Evolutionary conservation across 1,284 basidiomycete genomes (phyloP), one percentile per base, ranked within the genome.

Genomic region (Schizophyllum commune): DNA sequence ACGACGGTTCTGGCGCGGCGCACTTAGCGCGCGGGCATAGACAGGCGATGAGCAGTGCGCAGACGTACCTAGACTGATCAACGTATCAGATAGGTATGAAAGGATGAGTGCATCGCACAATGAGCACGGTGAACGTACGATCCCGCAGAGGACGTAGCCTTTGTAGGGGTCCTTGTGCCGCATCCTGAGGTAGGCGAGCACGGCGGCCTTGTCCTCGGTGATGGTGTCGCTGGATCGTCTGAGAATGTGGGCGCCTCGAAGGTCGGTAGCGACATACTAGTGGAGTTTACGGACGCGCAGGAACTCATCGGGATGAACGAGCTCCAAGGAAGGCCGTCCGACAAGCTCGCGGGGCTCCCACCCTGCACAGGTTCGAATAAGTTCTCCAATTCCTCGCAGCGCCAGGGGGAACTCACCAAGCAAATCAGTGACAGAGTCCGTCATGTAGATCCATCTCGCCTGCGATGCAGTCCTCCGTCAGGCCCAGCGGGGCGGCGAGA

Each of bases 261-360:
- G 39, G 8, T 59, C 32, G 58, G 52, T n/a, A 39, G 19, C 60
- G 62, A 70, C 79, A 34, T 66, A 88, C 86, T 86, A 87, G 69
- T 91, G 88, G 47, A 90, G 74, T 63, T 79, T 76, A 66, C 81
- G 81, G 20, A 87, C 81, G 34, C 81, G 78, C 17, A 79, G 70
- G 64, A 84, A 84, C 69, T 91, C 89, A 52, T 91, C 88, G 5
- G 88, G 88, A 68, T 91, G 88, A 21, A 89, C 86, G 63, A 91
- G 83, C 61, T 87, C 82, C 39, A 89, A 76, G 2, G 85, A 86
- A 1, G 86, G 80, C 20, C 75, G 77, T 1, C 85, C 85, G 60
- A 88, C 77, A 62, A 90, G 77, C 66, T 91, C 89, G 60, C 77
- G 73, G 2, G 86, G 83, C 64, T 90, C 88, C 67, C 80, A 91